A percentile compares a stretch with the other conserved stretches of the same genome.
phyloP scores from a whole-genome alignment of 2,329 filamentous ascomycete genomes.

The Monilinia fructigena region DNA sequence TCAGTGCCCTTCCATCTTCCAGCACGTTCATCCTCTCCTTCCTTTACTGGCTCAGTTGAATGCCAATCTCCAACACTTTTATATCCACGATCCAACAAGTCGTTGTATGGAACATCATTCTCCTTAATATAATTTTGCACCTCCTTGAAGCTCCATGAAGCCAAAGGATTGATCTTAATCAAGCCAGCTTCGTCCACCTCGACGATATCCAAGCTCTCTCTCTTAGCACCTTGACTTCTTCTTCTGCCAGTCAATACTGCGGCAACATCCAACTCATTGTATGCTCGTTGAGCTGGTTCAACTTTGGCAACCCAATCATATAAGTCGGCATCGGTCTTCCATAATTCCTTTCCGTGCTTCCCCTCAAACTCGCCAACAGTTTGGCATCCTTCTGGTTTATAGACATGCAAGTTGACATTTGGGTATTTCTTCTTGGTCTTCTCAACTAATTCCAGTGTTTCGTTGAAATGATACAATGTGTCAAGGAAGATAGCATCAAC shows the following conservation, averaged over 20 bases:
- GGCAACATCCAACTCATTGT: constrained; percentile 80
- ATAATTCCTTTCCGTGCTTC: constrained; percentile 78
- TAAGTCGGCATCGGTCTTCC: constrained; percentile 80
- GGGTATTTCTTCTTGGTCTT: constrained; percentile 75
- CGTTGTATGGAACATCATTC: constrained; percentile 91
- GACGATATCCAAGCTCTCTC: constrained; percentile 84
- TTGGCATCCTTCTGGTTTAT: constrained; percentile 76
- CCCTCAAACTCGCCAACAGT: constrained; percentile 75
- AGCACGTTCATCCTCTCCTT: constrained; percentile 91
- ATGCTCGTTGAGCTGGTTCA: constrained; percentile 89
- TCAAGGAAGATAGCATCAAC: constrained; percentile 78
- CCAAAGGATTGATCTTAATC: constrained; percentile 96
- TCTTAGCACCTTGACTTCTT: constrained; percentile 88
- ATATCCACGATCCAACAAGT: constrained; percentile 87
- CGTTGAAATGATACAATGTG: constrained; percentile 78
- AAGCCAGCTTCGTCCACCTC: constrained; percentile 86
- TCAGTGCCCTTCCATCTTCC: constrained; percentile 94
- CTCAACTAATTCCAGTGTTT: constrained; percentile 73
- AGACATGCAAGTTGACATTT: constrained; percentile 78
- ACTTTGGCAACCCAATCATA: constrained; percentile 99
- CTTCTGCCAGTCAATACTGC: constrained; percentile 91
- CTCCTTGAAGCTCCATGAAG: constrained; percentile 89
- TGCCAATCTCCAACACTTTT: constrained; percentile 99
- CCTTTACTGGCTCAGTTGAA: constrained; percentile 84
- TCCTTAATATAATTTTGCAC: constrained; percentile 84